These are phyloP conservation scores for Sodiomyces alkalinus DNA, from an alignment of 2,329 filamentous ascomycete genomes.

Conservation along the genomic window DNA sequence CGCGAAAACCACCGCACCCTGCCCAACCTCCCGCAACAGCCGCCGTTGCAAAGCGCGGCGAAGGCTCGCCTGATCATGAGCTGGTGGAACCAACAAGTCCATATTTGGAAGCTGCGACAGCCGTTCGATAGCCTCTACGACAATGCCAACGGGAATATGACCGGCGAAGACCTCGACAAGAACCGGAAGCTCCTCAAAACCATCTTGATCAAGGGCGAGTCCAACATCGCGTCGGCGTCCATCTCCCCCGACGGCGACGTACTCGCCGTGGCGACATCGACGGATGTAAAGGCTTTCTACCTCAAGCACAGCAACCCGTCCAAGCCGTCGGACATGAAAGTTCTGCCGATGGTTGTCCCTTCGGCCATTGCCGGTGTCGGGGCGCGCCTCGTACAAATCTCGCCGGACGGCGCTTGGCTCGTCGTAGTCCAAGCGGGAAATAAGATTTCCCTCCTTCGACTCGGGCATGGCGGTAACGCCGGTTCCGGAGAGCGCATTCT, in stretches of 20 bases:
- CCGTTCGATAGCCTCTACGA: slow-evolving; percentile 30
- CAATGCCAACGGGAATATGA: slow-evolving; percentile 21
- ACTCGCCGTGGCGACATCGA: slow-evolving; percentile 60
- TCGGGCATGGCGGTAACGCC: slow-evolving; percentile 13
- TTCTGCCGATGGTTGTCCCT: slow-evolving; percentile 56
- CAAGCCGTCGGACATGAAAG: slow-evolving; percentile 43
- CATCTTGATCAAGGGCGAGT: slow-evolving; percentile 56
- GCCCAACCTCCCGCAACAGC: slow-evolving; percentile 67
- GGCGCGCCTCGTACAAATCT: slow-evolving; percentile 54
- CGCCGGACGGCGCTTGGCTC: slow-evolving; percentile 56
- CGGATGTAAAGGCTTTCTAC: slow-evolving; percentile 64
- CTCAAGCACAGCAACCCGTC: slow-evolving; percentile 36
- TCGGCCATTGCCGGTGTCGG: slow-evolving; percentile 40
- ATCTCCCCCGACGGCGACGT: slow-evolving; percentile 59
- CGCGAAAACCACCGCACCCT: slow-evolving; percentile 72
- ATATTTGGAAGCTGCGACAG: slow-evolving; percentile 54
- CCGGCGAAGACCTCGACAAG: slow-evolving; percentile 27
- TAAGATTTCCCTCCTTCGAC: slow-evolving; percentile 35
- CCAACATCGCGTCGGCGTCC: slow-evolving; percentile 63
- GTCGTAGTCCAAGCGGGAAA: slow-evolving; percentile 47
- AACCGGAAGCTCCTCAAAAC: slow-evolving; percentile 54
- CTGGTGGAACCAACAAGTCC: slow-evolving; percentile 84
- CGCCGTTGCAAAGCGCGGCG: slow-evolving; percentile 58
- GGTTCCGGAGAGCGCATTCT: slow-evolving; percentile 9
- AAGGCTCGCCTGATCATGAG: slow-evolving; percentile 64